Evolutionary conservation across 352 stramenopile species (phyloP).

Genomic region (Lagenidium giganteum): DNA sequence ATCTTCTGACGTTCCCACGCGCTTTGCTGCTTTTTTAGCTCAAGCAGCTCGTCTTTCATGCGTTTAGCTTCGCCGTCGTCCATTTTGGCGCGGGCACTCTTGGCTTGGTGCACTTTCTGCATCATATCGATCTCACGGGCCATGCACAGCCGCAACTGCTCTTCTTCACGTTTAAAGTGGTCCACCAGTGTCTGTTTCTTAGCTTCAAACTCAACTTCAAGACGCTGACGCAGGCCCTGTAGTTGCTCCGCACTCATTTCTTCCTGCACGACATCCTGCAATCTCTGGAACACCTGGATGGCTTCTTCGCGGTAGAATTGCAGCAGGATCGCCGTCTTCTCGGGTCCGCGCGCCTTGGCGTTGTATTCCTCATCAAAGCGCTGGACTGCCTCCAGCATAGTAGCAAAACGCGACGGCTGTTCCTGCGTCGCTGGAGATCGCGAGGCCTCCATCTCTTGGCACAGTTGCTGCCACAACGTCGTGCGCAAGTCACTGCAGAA

Average conservation of each 20-base stretch:
- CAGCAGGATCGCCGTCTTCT: slow-evolving; percentile 41
- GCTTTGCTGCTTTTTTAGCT: slow-evolving; percentile 26
- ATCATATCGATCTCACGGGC: slow-evolving; percentile 57
- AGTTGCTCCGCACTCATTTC: slow-evolving; percentile 54
- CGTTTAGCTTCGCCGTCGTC: slow-evolving; percentile 55
- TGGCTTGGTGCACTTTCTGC: slow-evolving; percentile 61
- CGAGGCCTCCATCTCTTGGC: too few relatives aligned
- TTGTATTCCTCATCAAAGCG: slow-evolving; percentile 51
- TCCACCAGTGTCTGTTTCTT: slow-evolving; percentile 56
- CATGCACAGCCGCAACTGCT: slow-evolving; percentile 50
- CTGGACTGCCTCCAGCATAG: slow-evolving; percentile 38
- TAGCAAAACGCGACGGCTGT: slow-evolving; percentile 31
- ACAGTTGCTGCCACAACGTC: slow-evolving; percentile 38
- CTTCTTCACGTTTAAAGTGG: slow-evolving; percentile 67
- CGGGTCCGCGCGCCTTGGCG: slow-evolving; percentile 38
- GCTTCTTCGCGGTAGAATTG: slow-evolving; percentile 56
- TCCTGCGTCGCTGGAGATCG: slow-evolving; percentile 4
- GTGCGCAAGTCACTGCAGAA: slow-evolving; percentile 42
- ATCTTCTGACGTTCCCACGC: slow-evolving; percentile 40
- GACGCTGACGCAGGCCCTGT: slow-evolving; percentile 33
- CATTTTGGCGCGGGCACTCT: slow-evolving; percentile 53
- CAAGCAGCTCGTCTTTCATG: slow-evolving; percentile 34
- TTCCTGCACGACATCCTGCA: slow-evolving; percentile 42
- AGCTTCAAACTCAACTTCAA: slow-evolving; percentile 51
- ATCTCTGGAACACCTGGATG: slow-evolving; percentile 42